Evolutionary conservation across 2,329 filamentous ascomycete species (phyloP), one percentile per base, ranked within the genome.

Genomic region (Trichoderma sp.): DNA sequence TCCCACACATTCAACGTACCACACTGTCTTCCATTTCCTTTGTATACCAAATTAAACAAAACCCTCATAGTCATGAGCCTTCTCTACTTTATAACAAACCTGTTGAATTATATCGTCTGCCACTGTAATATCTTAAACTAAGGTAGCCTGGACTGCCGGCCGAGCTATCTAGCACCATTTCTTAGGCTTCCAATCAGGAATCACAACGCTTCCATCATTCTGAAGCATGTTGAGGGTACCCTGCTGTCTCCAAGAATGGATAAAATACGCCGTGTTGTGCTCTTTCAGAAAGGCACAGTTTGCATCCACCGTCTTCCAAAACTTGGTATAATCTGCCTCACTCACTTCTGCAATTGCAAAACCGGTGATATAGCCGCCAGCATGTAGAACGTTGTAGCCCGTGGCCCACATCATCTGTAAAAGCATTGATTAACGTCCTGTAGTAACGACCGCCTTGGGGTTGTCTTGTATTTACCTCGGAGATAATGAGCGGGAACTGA

Each of bases 401-500:
- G 65, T 63, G 12, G 70, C 70, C 67, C 70, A 71, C 64, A 70
- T 70, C 29, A 67, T 71, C 68, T 69, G 56, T 58, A 68, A 15
- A 6, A 32, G 67, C 65, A 57, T 61, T 69, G 5, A 45, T 68
- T 37, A 65, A 68, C 34, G 60, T 57, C 5, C 54, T 54, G 17
- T 58, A 61, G 10, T 52, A 52, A 4, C 61, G 25, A 60, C 65
- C 5, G 42, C 1, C 5, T 25, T 1, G 9, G 5, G 1, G 5
- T 3, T 25, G 42, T 3, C 60, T 10, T 42, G 15, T 50, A 25
- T 10, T 27, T 52, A 52, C 59, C 29, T 63, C 59, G 4, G 59
- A 63, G 17, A 63, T 63, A 7, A 63, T 52, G 13, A 63, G 59
- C 9, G 59, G 59, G 37, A 63, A 52, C 8, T 63, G 42, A 1